Base-by-base conservation (phyloP, 208 protist species). In the Trypanosoma cruzi region DNA sequence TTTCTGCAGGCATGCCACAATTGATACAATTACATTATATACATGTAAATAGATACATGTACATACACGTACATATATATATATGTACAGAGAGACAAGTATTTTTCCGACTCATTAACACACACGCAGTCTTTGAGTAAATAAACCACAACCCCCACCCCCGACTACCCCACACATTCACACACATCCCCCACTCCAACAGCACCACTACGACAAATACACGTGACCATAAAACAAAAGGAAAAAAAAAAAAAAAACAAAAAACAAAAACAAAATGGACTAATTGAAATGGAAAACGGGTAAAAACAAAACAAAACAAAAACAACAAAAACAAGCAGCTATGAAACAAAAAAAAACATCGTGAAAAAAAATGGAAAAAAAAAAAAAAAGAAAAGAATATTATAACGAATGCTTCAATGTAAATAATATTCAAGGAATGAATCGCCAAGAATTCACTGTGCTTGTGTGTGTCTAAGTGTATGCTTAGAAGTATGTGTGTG, bases 211-310 rank as follows among this genome's bases (percentile, higher is more conserved):
- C 11, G 10, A 49, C 11, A 22, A 2, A 6, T 20, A 13, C 20
- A 49, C 44, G 13, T 16, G 22, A 3, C 26, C 18, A 4, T 4
- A 52, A 64, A 64, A 7, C 2, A 50, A 26, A 52, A 64, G 18
- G 16, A 50, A 64, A 64, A 64, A 64, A 26, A 64, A n/a, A 6
- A 22, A 20, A n/a, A 49, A 22, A 20, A n/a, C 11, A 49, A 49
- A 20, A n/a, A 14, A 49, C 20, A 13, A 13, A 44, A 13, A 13
- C n/a, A n/a, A n/a, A n/a, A n/a, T n/a, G n/a, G n/a, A n/a, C n/a
- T n/a, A n/a, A n/a, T n/a, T n/a, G n/a, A n/a, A n/a, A n/a, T n/a
- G n/a, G n/a, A n/a, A n/a, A n/a, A 49, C 44, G n/a, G n/a, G 13
- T 16, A 44, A 3, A 64, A 64, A 7, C 2, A 50, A 26, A 52